phyloP scores from a whole-genome alignment of 2,329 filamentous ascomycete genomes.

The Calonectria hawksworthii region DNA sequence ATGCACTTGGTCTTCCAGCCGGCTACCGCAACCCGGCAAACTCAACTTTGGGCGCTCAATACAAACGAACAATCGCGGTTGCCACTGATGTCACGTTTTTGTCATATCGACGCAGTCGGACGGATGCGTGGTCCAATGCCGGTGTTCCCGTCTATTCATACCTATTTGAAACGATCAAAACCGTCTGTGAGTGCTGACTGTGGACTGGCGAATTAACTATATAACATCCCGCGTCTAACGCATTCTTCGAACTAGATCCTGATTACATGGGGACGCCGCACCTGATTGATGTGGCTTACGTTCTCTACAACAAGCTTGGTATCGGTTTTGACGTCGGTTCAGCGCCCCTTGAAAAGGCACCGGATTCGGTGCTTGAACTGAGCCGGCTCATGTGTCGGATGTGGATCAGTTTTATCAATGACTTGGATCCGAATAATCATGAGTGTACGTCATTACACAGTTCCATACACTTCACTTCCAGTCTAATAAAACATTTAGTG shows the following conservation, averaged over 20 bases:
- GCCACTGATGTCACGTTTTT: conserved; percentile 68
- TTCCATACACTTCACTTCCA: rapidly evolving
- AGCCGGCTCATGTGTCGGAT: conserved; percentile 55
- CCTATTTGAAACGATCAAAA: conserved; percentile 56
- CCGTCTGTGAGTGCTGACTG: conserved; percentile 19
- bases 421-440: conserved; percentile 54
- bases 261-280: conserved; percentile 43
- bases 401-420: conserved; percentile 56
- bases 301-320: conserved; percentile 67
- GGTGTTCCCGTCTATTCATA: conserved; percentile 68
- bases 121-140: conserved; percentile 64
- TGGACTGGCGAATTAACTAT: too few relatives aligned
- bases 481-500: conserved; percentile 22
- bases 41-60: conserved; percentile 52
- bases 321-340: conserved; percentile 45
- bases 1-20: conserved; percentile 36
- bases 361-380: conserved; percentile 52
- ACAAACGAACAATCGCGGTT: conserved; percentile 67
- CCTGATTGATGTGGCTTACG: conserved; percentile 50
- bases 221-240: background rate
- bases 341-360: conserved; percentile 56
- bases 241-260: background rate
- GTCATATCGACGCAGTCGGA: conserved; percentile 66
- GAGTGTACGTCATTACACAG: conserved; percentile 23
- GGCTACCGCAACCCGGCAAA: conserved; percentile 26